Conservation (phyloP, 1,284 basidiomycete genomes). For the Coniophora puteana region DNA sequence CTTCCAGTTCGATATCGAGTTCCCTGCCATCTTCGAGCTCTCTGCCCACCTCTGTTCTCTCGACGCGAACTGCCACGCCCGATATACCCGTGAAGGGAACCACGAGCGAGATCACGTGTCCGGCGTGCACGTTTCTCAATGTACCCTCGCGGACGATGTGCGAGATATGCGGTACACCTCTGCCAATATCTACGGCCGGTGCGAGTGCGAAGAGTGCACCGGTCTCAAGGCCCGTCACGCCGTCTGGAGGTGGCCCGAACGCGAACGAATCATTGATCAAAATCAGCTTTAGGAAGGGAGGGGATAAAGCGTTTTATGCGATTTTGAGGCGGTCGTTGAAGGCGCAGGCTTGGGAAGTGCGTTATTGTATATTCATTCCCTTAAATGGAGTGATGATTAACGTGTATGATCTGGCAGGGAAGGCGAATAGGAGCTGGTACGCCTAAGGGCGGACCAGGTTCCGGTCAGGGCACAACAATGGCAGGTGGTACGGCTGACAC, state of each 20-base stretch:
- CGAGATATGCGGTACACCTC: slow-evolving; percentile 83
- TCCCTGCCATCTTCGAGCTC: slow-evolving; percentile 29
- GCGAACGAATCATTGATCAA: slow-evolving; percentile 50
- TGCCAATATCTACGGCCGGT: slow-evolving; percentile 35
- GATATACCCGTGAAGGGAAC: slow-evolving; percentile 11
- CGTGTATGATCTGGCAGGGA: slow-evolving; percentile 12
- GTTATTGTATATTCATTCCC: slow-evolving; percentile 18
- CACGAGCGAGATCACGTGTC: slow-evolving; percentile 53
- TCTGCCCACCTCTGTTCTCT: slow-evolving; percentile 22
- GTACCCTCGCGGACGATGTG: slow-evolving; percentile 73
- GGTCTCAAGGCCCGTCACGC: slow-evolving; percentile 53
- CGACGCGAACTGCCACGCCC: slow-evolving; percentile 16
- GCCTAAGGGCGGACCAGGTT: slow-evolving; percentile 19
- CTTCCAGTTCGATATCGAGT: slow-evolving; percentile 34
- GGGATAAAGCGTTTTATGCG: slow-evolving; percentile 83
- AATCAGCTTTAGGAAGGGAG: slow-evolving; percentile 89
- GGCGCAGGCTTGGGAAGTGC: slow-evolving; percentile 80
- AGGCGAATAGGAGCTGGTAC: slow-evolving; percentile 25
- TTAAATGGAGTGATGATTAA: slow-evolving; percentile 3
- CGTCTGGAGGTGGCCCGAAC: slow-evolving; percentile 31
- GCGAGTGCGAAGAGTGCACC: slow-evolving; percentile 53
- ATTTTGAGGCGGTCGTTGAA: slow-evolving; percentile 75
- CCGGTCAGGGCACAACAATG: slow-evolving; percentile 16
- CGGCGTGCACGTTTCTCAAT: slow-evolving; percentile 92
- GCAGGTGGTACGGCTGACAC: too few relatives aligned